Base-by-base conservation (phyloP, 352 stramenopile genomes). In the Pythium biforme region DNA sequence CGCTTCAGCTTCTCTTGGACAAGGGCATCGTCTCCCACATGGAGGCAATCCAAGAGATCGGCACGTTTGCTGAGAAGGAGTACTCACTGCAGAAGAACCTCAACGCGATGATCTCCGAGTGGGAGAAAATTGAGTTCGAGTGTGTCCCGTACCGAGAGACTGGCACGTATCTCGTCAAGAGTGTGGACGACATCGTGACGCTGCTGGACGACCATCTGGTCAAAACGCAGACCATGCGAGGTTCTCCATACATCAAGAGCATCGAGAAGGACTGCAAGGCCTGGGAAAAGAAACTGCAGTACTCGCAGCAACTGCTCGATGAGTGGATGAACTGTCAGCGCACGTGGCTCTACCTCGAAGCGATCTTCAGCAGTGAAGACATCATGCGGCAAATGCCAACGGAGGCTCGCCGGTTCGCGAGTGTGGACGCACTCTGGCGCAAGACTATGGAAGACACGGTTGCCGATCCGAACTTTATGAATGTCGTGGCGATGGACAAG, bases 381-480 rank as follows among this genome's bases (percentile, higher is more conserved):
- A 98, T 98, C 47, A 97, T 98, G 90, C 77, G 93, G 12, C 94
- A 98, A 76, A 96, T 98, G 81, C 94, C 94, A 5, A 97, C 89
- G 0, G 92, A 98, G 52, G 89, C 88, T 2, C 73, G 89, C 34
- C 82, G 89, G 0, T 97, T 97, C 66, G 89, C 86, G 6, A 92
- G 81, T 37, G 89, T 97, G 37, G 90, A 97, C 55, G 82, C 86
- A 10, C 53, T 96, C 2, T 97, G 90, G 90, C 78, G 87, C n/a
- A 95, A 97, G 71, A 97, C 86, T 1, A 96, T 98, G 89, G 84
- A 95, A 41, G 90, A 97, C 27, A 95, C 89, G 0, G 81, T 94
- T 2, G 81, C 77, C 0, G 87, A 97, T 22, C 87, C 91, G 2
- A 95, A 83, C 39, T 96, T 97, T 60, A 96, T 98, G 73, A 92